Evolutionary conservation across 768 basidiomycete species (phyloP).

Genomic region (Lactifluus hygrophoroides): DNA sequence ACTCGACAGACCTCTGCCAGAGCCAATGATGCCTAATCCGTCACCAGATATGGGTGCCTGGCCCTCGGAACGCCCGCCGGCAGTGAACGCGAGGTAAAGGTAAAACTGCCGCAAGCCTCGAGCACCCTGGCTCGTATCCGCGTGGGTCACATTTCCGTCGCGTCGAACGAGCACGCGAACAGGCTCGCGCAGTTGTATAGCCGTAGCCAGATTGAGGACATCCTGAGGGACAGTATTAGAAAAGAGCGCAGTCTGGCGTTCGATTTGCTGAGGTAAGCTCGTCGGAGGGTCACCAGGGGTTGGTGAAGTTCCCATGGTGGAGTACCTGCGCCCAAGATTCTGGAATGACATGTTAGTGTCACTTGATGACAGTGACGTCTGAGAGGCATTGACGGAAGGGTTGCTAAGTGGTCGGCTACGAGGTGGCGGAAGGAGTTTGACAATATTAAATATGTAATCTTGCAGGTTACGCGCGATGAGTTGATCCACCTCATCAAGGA

Average conservation of each 20-base stretch:
- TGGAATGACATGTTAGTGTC: conserved; percentile 25
- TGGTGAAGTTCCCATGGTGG: conserved; percentile 42
- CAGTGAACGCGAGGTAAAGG: conserved; percentile 91
- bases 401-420: conserved; percentile 54
- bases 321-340: conserved; percentile 45
- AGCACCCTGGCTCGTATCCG: conserved; percentile 61
- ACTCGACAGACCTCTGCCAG: conserved; percentile 73
- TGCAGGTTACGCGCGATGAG: conserved; percentile 94
- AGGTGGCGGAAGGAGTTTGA: conserved; percentile 86
- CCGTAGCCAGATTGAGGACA: conserved; percentile 89
- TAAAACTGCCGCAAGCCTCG: conserved; percentile 92
- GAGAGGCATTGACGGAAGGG: conserved; percentile 28
- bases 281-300: conserved; percentile 33
- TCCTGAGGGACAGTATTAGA: conserved; percentile 98
- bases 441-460: conserved; percentile 89
- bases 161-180: conserved; percentile 95
- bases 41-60: conserved; percentile 35
- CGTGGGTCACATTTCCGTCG: conserved; percentile 70
- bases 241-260: conserved; percentile 90
- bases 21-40: conserved; percentile 86
- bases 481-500: conserved; percentile 97
- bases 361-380: conserved; percentile 15
- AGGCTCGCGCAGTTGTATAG: conserved; percentile 90
- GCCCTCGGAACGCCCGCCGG: conserved; percentile 63
- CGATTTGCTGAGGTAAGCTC: conserved; percentile 37